These are phyloP conservation scores for Albugo laibachii DNA, from an alignment of 352 stramenopile species.

Conservation along the genomic window DNA sequence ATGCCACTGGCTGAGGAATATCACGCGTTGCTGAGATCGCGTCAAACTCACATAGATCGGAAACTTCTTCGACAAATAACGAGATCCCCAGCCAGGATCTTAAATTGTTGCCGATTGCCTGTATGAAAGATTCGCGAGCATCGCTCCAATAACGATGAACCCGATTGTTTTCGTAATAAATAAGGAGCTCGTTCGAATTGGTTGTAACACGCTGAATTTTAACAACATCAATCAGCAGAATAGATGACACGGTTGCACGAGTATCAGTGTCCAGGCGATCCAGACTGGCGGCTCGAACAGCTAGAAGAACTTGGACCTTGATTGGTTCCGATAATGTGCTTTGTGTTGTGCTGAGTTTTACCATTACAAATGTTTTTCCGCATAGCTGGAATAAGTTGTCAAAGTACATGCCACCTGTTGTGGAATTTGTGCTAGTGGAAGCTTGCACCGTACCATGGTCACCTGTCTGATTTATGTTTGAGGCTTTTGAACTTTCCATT, in stretches of 20 bases:
- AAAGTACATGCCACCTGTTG: constrained; percentile 62
- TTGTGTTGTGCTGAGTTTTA: constrained; percentile 61
- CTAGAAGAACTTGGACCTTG: constrained; percentile 49
- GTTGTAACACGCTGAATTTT: constrained; percentile 74
- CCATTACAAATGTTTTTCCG: constrained; percentile 70
- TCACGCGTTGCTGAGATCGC: constrained; percentile 51
- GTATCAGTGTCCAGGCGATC: constrained; percentile 49
- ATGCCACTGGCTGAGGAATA: constrained; percentile 58
- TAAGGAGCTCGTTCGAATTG: constrained; percentile 61
- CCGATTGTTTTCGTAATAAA: constrained; percentile 78
- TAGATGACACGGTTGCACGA: constrained; percentile 50
- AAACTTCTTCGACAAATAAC: constrained; percentile 68
- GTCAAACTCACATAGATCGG: constrained; percentile 69
- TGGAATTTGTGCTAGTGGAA: constrained; percentile 2
- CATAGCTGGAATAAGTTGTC: constrained; percentile 74
- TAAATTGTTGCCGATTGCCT: constrained; percentile 71
- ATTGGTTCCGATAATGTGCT: constrained; percentile 44
- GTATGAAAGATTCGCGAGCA: constrained; percentile 70
- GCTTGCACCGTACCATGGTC: background rate
- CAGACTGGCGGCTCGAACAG: constrained; percentile 54
- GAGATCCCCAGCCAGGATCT: constrained; percentile 68
- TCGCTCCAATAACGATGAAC: constrained; percentile 77
- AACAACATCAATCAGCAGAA: constrained; percentile 73
- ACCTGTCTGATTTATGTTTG: background rate
- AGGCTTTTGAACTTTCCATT: background rate